These are phyloP conservation scores for Hypsizygus marmoreus DNA, from an alignment of 768 basidiomycete genomes.

Conservation along the genomic window DNA sequence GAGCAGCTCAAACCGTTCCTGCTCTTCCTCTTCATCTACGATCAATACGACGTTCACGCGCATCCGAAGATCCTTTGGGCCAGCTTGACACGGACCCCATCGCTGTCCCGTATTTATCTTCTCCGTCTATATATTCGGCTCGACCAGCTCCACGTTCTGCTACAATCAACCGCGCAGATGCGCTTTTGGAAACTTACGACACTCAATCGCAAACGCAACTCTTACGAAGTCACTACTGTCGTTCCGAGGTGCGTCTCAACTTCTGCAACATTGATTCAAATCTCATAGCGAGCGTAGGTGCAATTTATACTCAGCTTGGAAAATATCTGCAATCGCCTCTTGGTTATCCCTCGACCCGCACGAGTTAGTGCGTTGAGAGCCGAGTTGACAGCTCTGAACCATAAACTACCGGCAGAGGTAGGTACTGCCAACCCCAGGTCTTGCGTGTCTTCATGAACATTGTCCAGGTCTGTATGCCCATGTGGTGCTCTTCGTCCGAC, in stretches of 20 bases:
- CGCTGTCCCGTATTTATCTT: conserved; percentile 63
- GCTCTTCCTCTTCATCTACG: conserved; percentile 66
- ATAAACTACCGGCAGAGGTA: conserved; percentile 95
- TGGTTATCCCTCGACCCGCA: conserved; percentile 92
- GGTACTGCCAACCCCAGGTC: conserved; percentile 8
- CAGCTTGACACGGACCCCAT: conserved; percentile 55
- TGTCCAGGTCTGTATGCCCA: conserved; percentile 77
- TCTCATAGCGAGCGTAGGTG: conserved; percentile 47
- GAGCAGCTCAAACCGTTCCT: conserved; percentile 74
- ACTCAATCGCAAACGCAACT: conserved; percentile 66
- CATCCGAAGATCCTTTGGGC: conserved; percentile 75
- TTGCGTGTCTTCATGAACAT: background rate
- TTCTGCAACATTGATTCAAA: conserved; percentile 2
- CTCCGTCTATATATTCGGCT: conserved; percentile 62
- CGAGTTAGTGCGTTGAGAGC: conserved; percentile 95
- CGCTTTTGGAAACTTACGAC: conserved; percentile 70
- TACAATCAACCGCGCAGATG: conserved; percentile 48
- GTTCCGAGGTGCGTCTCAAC: conserved; percentile 66
- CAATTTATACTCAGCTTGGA: conserved; percentile 88
- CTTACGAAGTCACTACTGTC: conserved; percentile 83
- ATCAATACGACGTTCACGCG: conserved; percentile 50
- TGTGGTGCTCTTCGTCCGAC: conserved; percentile 84
- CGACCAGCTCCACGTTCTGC: conserved; percentile 48
- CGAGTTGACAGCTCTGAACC: conserved; percentile 92
- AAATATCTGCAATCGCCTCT: conserved; percentile 86